Percentiles rank a stretch among this genome's conserved stretches.
phyloP scores from a whole-genome alignment of 108 stramenopile genomes.

The Fistulifera pelliculosa region DNA sequence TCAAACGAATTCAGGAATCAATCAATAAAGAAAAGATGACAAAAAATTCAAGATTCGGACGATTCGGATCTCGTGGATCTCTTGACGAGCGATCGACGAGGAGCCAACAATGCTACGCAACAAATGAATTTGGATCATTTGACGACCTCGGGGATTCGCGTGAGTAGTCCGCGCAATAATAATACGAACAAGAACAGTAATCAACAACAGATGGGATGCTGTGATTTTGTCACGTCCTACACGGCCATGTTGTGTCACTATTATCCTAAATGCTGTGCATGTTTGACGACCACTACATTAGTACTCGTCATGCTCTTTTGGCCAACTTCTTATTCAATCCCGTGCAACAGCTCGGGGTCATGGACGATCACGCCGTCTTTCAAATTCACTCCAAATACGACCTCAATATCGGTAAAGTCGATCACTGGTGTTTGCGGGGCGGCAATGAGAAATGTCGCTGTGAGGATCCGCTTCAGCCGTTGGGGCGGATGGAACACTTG shows the following conservation, averaged over 20 bases:
- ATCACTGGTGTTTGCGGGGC: constrained; percentile 65
- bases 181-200: background rate
- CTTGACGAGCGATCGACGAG: no score
- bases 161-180: no score
- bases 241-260: background rate
- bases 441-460: constrained; percentile 63
- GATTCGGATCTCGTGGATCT: no score
- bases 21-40: no score
- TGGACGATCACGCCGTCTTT: constrained; percentile 38
- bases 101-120: no score
- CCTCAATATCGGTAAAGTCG: constrained; percentile 43
- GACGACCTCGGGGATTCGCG: no score
- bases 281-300: background rate
- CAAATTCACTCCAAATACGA: constrained; percentile 50
- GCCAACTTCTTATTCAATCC: constrained; percentile 37
- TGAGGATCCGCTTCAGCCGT: constrained; percentile 62
- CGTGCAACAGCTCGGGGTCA: constrained; percentile 35
- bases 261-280: background rate
- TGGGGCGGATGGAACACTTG: constrained; percentile 31
- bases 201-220: background rate
- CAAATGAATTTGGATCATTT: no score
- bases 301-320: background rate
- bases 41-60: no score
- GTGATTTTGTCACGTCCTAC: background rate
- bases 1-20: no score